These are phyloP conservation scores for Dillenia turbinata DNA, from an alignment of 164 flowering plant species.

Conservation along the genomic window DNA sequence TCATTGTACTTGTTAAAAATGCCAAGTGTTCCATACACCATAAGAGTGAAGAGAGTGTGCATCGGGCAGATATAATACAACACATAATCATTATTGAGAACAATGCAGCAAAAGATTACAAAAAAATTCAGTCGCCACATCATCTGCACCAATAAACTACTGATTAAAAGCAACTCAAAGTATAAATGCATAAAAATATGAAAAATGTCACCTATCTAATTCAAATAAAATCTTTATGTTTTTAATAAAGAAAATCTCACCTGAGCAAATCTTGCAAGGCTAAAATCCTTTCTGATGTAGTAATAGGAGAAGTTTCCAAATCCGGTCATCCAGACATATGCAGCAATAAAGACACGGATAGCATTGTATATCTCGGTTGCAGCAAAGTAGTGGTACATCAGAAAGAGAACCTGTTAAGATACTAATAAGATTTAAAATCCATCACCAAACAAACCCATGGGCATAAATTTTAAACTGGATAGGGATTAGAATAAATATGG, in stretches of 20 bases:
- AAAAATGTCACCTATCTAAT: neutral
- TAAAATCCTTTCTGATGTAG: constrained; percentile 89
- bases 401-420: constrained; percentile 71
- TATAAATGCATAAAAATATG: neutral
- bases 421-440: too few relatives aligned
- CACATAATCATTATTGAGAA: constrained; percentile 91
- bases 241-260: constrained; percentile 21
- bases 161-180: neutral
- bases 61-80: constrained; percentile 95
- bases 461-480: too few relatives aligned
- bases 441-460: too few relatives aligned
- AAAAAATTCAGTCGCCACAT: constrained; percentile 99
- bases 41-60: constrained; percentile 95
- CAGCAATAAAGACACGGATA: constrained; percentile 94
- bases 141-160: constrained; percentile 63
- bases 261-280: constrained; percentile 92
- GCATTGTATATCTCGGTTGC: constrained; percentile 97
- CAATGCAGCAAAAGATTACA: constrained; percentile 82
- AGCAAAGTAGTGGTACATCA: constrained; percentile 98
- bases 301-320: constrained; percentile 98
- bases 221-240: neutral
- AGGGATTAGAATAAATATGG: too few relatives aligned
- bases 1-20: constrained; percentile 83
- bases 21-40: constrained; percentile 97
- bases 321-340: constrained; percentile 99